Evolutionary conservation across 2,329 filamentous ascomycete genomes (phyloP).

Genomic region (Canariomyces notabilis): DNA sequence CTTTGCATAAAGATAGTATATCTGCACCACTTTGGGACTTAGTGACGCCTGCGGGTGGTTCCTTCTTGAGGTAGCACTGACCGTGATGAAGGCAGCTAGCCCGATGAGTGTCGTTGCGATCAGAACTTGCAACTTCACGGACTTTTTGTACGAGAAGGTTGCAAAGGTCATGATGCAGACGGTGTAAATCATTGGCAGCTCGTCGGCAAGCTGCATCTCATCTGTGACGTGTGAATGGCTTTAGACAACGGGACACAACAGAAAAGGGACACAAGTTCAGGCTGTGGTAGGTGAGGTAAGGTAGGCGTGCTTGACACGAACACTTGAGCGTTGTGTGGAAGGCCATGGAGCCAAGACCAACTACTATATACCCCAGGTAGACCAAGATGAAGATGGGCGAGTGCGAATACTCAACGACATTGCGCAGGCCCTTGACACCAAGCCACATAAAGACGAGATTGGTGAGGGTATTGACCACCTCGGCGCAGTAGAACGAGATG

Average conservation of each 20-base stretch:
- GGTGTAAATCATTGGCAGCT: constrained; percentile 57
- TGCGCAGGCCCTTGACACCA: constrained; percentile 67
- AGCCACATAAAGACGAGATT: constrained; percentile 79
- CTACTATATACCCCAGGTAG: constrained; percentile 49
- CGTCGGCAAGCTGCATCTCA: constrained; percentile 56
- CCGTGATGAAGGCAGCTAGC: constrained; percentile 61
- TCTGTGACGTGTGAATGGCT: constrained; percentile 35
- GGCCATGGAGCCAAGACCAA: constrained; percentile 51
- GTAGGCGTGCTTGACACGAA: constrained; percentile 28
- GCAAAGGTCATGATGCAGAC: constrained; percentile 56
- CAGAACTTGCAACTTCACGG: constrained; percentile 35
- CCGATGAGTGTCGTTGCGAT: constrained; percentile 47
- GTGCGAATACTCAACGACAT: constrained; percentile 67
- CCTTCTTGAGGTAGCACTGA: constrained; percentile 38
- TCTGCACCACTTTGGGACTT: constrained; percentile 25
- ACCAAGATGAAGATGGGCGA: constrained; percentile 68
- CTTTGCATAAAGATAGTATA: constrained; percentile 71
- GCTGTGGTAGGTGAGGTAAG: too few relatives aligned
- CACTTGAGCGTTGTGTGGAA: constrained; percentile 55
- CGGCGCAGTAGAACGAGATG: constrained; percentile 34
- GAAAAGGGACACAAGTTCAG: not conserved
- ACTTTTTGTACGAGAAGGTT: constrained; percentile 66
- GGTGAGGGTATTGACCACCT: constrained; percentile 59
- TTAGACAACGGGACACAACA: not conserved
- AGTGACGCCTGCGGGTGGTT: not conserved